phyloP scores from a whole-genome alignment of 2,329 filamentous ascomycete species.

The Arthrobotrys conoides region DNA sequence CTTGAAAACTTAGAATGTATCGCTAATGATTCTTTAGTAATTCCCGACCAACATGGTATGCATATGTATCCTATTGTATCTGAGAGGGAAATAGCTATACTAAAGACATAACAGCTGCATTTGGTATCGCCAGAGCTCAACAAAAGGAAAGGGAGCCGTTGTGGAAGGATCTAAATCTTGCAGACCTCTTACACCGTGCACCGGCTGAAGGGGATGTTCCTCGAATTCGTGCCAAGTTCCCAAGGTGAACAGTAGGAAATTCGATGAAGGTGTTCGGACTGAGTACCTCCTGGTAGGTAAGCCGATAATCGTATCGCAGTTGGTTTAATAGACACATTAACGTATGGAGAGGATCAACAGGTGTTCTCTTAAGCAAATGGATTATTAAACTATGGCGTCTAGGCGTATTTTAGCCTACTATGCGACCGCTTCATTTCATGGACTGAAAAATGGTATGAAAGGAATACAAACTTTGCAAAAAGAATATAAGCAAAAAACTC shows the following conservation, averaged over 20 bases:
- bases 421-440: not conserved
- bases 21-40: constrained; percentile 69
- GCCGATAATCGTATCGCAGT: too few relatives aligned
- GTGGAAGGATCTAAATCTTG: constrained; percentile 85
- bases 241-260: constrained; percentile 17
- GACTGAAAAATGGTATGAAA: not conserved
- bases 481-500: not conserved
- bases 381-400: not conserved
- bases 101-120: constrained; percentile 73
- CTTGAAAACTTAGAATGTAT: not conserved
- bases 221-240: constrained; percentile 19
- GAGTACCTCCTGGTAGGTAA: not conserved
- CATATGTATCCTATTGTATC: not conserved
- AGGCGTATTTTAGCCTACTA: not conserved
- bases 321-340: too few relatives aligned
- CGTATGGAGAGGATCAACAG: not conserved
- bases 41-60: constrained; percentile 80
- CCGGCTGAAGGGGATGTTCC: constrained; percentile 49
- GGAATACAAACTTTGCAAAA: not conserved
- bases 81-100: not conserved
- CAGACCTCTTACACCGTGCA: constrained; percentile 73
- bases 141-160: constrained; percentile 79
- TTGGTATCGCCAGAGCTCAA: constrained; percentile 85
- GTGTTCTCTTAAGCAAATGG: too few relatives aligned
- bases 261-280: not conserved